A percentile compares a stretch with the other conserved stretches of the same genome.
phyloP scores from a whole-genome alignment of 148 eudicot genomes.

The Agrostemma githago region DNA sequence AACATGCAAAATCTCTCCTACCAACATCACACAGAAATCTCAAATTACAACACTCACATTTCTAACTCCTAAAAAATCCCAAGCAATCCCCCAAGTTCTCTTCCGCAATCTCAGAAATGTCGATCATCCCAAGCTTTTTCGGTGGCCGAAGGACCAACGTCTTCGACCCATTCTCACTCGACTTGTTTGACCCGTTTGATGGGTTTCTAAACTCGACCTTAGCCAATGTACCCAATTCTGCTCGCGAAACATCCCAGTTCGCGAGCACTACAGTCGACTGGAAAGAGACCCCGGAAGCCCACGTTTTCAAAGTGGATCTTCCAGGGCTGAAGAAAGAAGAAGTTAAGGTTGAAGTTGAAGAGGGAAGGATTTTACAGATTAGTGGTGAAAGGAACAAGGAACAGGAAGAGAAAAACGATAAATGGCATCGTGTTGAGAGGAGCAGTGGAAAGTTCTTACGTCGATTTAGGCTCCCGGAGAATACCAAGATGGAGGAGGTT shows the following conservation, averaged over 20 bases:
- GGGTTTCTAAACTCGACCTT: constrained; percentile 23
- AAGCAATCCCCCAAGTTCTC: too few relatives aligned
- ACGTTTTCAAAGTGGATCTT: not conserved
- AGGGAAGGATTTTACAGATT: constrained; percentile 30
- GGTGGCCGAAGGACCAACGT: constrained; percentile 31
- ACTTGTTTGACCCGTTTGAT: constrained; percentile 32
- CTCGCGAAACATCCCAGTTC: constrained; percentile 9
- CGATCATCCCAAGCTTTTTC: constrained; percentile 30
- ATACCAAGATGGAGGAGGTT: constrained; percentile 34
- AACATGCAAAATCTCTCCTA: not conserved
- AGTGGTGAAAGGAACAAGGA: not conserved
- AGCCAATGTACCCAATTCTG: constrained; percentile 19
- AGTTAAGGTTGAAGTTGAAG: constrained; percentile 46
- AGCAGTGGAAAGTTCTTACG: too few relatives aligned
- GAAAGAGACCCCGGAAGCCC: constrained; percentile 47
- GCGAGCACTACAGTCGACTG: constrained; percentile 37
- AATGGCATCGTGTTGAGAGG: too few relatives aligned
- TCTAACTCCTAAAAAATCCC: not conserved
- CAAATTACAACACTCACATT: not conserved
- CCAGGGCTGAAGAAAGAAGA: constrained; percentile 17
- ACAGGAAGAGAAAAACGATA: too few relatives aligned
- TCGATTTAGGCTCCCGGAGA: constrained; percentile 38
- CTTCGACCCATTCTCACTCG: constrained; percentile 34
- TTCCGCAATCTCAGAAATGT: constrained; percentile 5
- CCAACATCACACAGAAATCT: constrained; percentile 8